phyloP scores from a whole-genome alignment of 192 early-diverging fungal genomes.

The Linnemannia hyalina region DNA sequence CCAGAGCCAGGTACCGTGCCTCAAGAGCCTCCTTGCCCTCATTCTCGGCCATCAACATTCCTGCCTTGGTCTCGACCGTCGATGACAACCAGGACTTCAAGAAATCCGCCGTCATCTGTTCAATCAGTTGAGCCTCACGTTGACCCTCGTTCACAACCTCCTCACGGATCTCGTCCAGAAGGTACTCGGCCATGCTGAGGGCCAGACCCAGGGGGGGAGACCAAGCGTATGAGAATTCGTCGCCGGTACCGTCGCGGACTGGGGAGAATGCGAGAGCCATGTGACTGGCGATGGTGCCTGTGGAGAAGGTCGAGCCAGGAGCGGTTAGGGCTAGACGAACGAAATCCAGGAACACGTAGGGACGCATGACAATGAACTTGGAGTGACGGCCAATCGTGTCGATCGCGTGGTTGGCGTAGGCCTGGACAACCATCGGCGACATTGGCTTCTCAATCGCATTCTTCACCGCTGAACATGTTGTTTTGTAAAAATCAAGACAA shows the following conservation, averaged over 20 bases:
- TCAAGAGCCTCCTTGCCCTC: constrained; percentile 23
- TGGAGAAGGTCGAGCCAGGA: constrained; percentile 10
- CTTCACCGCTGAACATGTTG: constrained; percentile 11
- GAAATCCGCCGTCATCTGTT: constrained; percentile 19
- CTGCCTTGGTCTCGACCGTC: not conserved
- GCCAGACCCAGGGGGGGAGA: constrained; percentile 38
- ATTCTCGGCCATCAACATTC: constrained; percentile 26
- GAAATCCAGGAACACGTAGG: constrained; percentile 30
- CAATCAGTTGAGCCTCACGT: constrained; percentile 46
- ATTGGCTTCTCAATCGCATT: not conserved
- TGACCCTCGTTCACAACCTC: constrained; percentile 43
- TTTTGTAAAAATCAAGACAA: not conserved
- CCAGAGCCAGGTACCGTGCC: constrained; percentile 15
- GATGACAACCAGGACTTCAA: constrained; percentile 17
- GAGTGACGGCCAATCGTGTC: not conserved
- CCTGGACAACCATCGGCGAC: constrained; percentile 3
- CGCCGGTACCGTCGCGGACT: not conserved
- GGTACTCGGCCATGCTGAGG: constrained; percentile 39
- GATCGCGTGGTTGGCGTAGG: constrained; percentile 11
- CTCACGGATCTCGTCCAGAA: constrained; percentile 36
- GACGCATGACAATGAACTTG: constrained; percentile 33
- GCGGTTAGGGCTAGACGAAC: constrained; percentile 37
- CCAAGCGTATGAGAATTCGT: constrained; percentile 25
- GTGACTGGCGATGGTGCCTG: not conserved
- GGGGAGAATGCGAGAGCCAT: constrained; percentile 23